Evolutionary conservation across 2,329 filamentous ascomycete genomes (phyloP), one percentile per base, ranked within the genome.

Genomic region (Didymella glomerata): DNA sequence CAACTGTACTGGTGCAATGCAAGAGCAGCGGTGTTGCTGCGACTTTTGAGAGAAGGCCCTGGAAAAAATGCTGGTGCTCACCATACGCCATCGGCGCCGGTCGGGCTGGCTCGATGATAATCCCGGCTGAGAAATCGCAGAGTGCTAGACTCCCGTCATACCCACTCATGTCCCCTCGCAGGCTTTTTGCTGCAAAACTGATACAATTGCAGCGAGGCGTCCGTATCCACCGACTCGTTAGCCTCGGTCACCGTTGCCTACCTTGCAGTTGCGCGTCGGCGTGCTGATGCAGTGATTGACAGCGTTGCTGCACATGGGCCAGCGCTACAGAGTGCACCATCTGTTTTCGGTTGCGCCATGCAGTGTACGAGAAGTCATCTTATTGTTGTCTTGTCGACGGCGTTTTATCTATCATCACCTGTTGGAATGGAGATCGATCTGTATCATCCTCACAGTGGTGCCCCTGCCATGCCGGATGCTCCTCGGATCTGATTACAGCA

Each of bases 41-140:
- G 52, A 47, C 10, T 60, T 60, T 56, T 45, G 46, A 48, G 49
- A 49, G 48, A 44, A 36, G 42, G 42, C 13, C 52, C 32, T 41
- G 41, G 25, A 59, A 63, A 60, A 54, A 61, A 66, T 55, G 54
- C 54, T 48, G 55, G 53, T 53, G 30, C 49, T 50, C 54, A 55
- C 41, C 45, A 56, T 59, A 69, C 65, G 66, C 65, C 63, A 68
- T 68, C 66, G 62, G 62, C 64, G 59, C 60, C 60, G 38, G 44
- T 56, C 61, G 28, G 56, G 56, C 41, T 58, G 50, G 66, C 67
- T 69, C 68, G 63, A 60, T 65, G 63, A 60, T 65, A 65, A 69
- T 70, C 65, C 48, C 27, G 32, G 48, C 57, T 61, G 41, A 61
- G 58, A 61, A 61, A 61, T 61, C 58, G 47, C 57, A 52, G 24